Evolutionary conservation across 2,329 filamentous ascomycete genomes (phyloP).

Genomic region (Apiospora aurea): DNA sequence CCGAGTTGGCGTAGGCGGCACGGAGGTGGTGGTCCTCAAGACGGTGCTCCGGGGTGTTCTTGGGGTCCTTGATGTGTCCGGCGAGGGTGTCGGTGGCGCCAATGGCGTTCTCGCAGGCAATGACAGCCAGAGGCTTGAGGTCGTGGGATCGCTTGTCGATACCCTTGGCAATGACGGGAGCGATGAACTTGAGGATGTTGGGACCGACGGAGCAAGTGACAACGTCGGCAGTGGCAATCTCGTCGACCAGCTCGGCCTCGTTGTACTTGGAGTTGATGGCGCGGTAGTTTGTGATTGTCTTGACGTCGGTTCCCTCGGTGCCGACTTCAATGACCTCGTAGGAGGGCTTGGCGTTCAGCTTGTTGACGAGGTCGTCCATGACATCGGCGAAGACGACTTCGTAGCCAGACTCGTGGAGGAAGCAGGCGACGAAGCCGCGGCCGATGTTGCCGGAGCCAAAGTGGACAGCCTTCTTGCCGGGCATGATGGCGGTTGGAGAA

Average conservation of each 20-base stretch:
- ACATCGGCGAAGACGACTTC: conserved; percentile 98
- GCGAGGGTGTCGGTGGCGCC: conserved; percentile 90
- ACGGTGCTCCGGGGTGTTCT: conserved; percentile 73
- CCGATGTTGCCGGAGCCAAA: conserved; percentile 88
- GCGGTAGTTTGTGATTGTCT: conserved; percentile 91
- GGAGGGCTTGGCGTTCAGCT: conserved; percentile 75
- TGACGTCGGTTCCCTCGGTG: conserved; percentile 78
- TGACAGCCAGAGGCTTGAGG: conserved; percentile 79
- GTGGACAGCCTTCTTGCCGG: conserved; percentile 65
- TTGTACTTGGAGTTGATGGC: conserved; percentile 94
- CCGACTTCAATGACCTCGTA: conserved; percentile 96
- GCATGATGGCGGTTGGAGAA: neutral
- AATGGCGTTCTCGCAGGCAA: conserved; percentile 98
- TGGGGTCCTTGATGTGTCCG: conserved; percentile 76
- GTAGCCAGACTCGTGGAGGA: conserved; percentile 93
- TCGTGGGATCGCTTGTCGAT: conserved; percentile 76
- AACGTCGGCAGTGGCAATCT: conserved; percentile 86
- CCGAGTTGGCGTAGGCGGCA: conserved; percentile 94
- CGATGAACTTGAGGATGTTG: conserved; percentile 95
- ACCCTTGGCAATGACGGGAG: conserved; percentile 92
- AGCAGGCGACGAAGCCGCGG: conserved; percentile 87
- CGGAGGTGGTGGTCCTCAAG: conserved; percentile 73
- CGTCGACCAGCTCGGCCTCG: conserved; percentile 80
- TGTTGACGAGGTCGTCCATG: conserved; percentile 80
- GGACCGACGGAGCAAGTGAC: conserved; percentile 98